Base-by-base conservation (phyloP, 306 rosid species). In the Pueraria montana region DNA sequence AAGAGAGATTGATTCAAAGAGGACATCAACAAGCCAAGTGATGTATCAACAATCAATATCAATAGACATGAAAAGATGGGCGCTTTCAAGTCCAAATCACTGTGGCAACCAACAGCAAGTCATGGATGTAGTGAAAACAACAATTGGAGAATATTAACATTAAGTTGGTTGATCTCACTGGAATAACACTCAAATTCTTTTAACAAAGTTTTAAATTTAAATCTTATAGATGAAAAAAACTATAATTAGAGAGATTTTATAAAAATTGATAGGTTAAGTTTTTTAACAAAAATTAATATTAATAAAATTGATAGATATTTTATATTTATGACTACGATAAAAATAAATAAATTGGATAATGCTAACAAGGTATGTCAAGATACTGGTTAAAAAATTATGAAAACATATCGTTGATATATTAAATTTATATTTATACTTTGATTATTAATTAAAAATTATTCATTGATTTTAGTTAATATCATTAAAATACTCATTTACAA, bases 21-120 rank as follows among this genome's bases (percentile, higher is more conserved):
- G 76, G 91, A 82, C 91, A 85, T 86, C 87, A 85, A 84, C 89
- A 82, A 88, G 91, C 82, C 97, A 69, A 21, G 21, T 69, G 74
- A 90, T 91, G 87, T 88, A 92, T 94, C 98, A 92, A 91, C 93
- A 84, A 94, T 94, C 98, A 94, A 88, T 83, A 89, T 94, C 98
- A 91, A 87, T 78, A 81, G 98, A 94, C 97, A 92, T 92, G 98
- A 94, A 92, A 94, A 94, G 98, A 94, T 94, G 74, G 74, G 74
- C 55, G 53, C 74, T 69, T 69, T 69, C 74, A 69, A 69, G 90
- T 94, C 90, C 78, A 88, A 88, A 88, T 87, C 92, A 91, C 98
- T 92, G 80, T 76, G 97, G 87, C 98, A 94, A 93, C 95, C 87
- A 94, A 92, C 92, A 88, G 83, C 88, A 87, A 84, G 88, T 88